Base-by-base conservation (phyloP, 163 green algal genomes). In the Volvox carteri region DNA sequence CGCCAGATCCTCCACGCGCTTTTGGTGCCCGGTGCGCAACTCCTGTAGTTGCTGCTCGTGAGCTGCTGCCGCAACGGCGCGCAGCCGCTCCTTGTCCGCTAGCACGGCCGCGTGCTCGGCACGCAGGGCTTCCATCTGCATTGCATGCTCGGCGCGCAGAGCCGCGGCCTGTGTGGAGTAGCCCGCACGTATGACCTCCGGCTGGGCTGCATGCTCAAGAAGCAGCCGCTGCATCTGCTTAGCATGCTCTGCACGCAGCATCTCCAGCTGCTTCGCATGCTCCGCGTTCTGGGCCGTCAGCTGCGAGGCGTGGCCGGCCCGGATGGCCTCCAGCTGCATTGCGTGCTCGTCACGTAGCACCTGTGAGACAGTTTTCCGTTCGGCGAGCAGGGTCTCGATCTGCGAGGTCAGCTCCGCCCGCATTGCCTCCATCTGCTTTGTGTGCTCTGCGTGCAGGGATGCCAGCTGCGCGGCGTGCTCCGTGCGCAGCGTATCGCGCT, bases 11-110 rank as follows among this genome's bases (percentile, higher is more conserved):
- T 87, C 37, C 68, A 76, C 3, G 44, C 46, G 68, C 37, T 42
- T 30, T 65, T 58, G 8, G 46, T 72, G 65, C 48, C 30, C 41
- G 14, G 50, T 35, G 1, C 39, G 42, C 33, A 60, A 19, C 1
- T 30, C 33, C 33, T 41, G 35, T 21, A 70, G 75, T 48, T 84
- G 75, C 75, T 84, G 75, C 75, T 84, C 75, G 18, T 70, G 75
- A 11, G 46, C 75, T 33, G 75, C 75, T 52, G 33, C 50, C 30
- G 14, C 14, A 12, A 33, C 16, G 12, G 75, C 75, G 75, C 46
- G 75, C 75, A 70, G 75, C 11, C 33, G 48, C 75, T 84, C 48
- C 33, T 52, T 50, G 35, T 68, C 75, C 33, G 75, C 75, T 30
- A 52, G n/a, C 23, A 30, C 48, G 11, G 30, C 25, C 2, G 78